A percentile compares a stretch with the other conserved stretches of the same genome.
phyloP scores from a whole-genome alignment of 129 eudicot genomes.

The Flaveria bidentis region DNA sequence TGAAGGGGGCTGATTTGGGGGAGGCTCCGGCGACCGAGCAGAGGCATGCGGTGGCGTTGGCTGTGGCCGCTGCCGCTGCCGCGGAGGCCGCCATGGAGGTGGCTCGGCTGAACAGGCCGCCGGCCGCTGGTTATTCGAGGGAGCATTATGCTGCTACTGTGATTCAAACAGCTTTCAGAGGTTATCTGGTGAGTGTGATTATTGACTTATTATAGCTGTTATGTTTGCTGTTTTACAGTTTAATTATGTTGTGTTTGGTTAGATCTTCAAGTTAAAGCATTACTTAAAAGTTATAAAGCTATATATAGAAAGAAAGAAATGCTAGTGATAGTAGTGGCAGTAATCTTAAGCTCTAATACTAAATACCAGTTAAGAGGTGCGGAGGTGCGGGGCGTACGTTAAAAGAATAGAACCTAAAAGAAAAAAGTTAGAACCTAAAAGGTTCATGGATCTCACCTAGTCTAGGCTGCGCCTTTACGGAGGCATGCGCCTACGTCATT shows the following conservation, averaged over 20 bases:
- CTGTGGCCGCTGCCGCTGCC: constrained; percentile 56
- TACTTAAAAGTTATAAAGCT: no score
- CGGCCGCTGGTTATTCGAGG: constrained; percentile 27
- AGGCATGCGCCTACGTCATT: neutral
- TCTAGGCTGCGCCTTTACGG: neutral
- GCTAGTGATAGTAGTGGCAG: no score
- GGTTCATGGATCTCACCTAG: no score
- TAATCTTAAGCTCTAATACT: no score
- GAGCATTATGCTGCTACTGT: constrained; percentile 52
- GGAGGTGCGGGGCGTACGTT: neutral
- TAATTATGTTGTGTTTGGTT: neutral
- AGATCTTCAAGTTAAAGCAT: neutral
- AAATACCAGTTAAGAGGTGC: neutral
- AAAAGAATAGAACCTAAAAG: no score
- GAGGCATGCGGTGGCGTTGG: constrained; percentile 59
- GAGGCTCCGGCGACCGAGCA: constrained; percentile 35
- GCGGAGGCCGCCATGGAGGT: constrained; percentile 61
- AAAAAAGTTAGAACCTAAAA: neutral
- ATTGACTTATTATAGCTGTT: neutral
- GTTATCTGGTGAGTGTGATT: constrained; percentile 58
- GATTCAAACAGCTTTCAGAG: constrained; percentile 78
- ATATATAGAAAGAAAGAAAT: no score
- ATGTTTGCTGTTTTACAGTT: neutral
- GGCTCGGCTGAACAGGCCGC: constrained; percentile 43
- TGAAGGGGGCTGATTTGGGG: constrained; percentile 9